Percentiles rank a stretch among this genome's conserved stretches.
Evolutionary conservation across 768 basidiomycete genomes (phyloP).

Genomic region (Trametes cingulata): DNA sequence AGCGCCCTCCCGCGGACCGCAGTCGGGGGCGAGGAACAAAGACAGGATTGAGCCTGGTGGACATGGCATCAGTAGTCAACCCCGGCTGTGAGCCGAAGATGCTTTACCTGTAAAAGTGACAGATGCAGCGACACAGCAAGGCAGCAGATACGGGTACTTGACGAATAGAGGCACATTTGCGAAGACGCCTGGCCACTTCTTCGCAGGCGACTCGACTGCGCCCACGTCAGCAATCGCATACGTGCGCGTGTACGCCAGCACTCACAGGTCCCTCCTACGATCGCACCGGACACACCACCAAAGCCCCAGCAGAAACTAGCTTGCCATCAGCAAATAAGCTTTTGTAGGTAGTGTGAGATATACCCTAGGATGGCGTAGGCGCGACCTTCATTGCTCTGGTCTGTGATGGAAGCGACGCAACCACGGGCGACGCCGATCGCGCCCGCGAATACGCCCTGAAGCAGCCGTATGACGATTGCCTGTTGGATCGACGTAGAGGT

Average conservation of each 20-base stretch:
- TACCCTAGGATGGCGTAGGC: conserved; percentile 94
- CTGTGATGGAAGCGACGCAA: conserved; percentile 83
- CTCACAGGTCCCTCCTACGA: conserved; percentile 83
- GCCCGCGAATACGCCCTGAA: conserved; percentile 91
- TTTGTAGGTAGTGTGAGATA: conserved; percentile 14
- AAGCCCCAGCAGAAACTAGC: conserved; percentile 92
- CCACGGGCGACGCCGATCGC: conserved; percentile 95
- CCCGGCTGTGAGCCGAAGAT: background rate
- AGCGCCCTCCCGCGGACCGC: conserved; percentile 82
- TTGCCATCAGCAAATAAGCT: background rate
- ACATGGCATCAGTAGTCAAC: background rate
- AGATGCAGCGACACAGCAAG: conserved; percentile 74
- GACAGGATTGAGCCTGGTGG: conserved; percentile 79
- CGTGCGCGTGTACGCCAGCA: conserved; percentile 12
- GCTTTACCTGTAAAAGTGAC: conserved; percentile 68
- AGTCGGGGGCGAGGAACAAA: conserved; percentile 88
- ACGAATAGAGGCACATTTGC: conserved; percentile 65
- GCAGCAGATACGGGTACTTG: conserved; percentile 87
- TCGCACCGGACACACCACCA: conserved; percentile 89
- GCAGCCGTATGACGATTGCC: conserved; percentile 81
- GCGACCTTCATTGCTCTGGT: conserved; percentile 88
- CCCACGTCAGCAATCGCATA: conserved; percentile 22
- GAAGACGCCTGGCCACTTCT: conserved; percentile 84
- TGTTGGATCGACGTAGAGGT: conserved; percentile 74
- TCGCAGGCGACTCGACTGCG: conserved; percentile 78